Evolutionary conservation across 768 basidiomycete genomes (phyloP), one percentile per base, ranked within the genome.

Genomic region (Leucocoprinus birnbaumii): DNA sequence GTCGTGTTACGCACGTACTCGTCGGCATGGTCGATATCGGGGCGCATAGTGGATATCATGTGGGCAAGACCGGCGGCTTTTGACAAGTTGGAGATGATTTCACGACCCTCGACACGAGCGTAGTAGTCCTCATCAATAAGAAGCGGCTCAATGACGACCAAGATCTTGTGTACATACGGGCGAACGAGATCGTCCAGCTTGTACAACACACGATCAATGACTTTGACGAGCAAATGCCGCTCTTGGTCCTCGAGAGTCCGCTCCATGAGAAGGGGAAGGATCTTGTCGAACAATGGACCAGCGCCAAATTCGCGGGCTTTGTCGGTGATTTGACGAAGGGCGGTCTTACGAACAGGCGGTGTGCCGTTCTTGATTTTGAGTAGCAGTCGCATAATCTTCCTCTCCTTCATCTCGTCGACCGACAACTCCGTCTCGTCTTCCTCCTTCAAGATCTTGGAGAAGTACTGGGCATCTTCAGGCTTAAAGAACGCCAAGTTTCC

Each of bases 31-130:
- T 99, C 96, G 59, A 98, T 98, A 78, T 99, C 96, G 2, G 97
- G 96, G 62, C 96, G 89, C 96, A 99, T 98, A 18, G 96, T 99
- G 34, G 97, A 99, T 64, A 99, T 99, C 97, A 99, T 98, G 73
- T 99, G 97, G 2, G 97, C 96, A 22, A 99, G 87, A 72, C 97
- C 97, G 26, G 95, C 96, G 10, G 97, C 97, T 72, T 98, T 99
- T 25, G 97, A 96, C 40, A 98, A 77, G 70, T 98, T 99, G 63
- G 93, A 96, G 62, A 98, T 99, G 68, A 99, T 98, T 76, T 99
- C 97, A 31, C 96, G 93, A 60, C 97, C 97, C 74, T 98, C 97
- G 41, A 98, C 94, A 70, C 94, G 91, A 44, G 90, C 90, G 62
- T 92, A 94, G 71, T 93, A 93, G 68, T 98, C 97, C 69, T 98